phyloP scores from a whole-genome alignment of 129 eudicot species.

The Silybum marianum region DNA sequence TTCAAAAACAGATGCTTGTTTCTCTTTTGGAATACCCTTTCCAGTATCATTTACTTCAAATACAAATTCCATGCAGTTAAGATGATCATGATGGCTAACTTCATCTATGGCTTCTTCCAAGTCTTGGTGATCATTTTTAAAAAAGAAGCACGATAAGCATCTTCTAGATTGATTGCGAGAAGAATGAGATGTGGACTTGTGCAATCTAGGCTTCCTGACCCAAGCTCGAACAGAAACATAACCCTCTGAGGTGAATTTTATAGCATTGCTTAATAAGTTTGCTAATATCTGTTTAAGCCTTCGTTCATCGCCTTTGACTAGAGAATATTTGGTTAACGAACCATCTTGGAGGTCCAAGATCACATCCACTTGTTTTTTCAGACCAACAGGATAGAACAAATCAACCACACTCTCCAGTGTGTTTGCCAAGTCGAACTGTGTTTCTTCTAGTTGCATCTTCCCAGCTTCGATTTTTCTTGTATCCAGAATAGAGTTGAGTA shows the following conservation, averaged over 20 bases:
- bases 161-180: conserved; percentile 13
- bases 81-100: conserved; percentile 41
- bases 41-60: conserved; percentile 88
- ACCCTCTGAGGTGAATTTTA: conserved; percentile 79
- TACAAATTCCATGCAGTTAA: conserved; percentile 57
- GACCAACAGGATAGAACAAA: conserved; percentile 57
- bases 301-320: conserved; percentile 70
- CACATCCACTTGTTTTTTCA: conserved; percentile 73
- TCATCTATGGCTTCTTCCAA: conserved; percentile 21
- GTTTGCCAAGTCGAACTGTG: conserved; percentile 54
- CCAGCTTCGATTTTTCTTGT: conserved; percentile 72
- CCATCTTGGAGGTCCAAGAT: conserved; percentile 59
- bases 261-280: conserved; percentile 78
- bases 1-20: conserved; percentile 60
- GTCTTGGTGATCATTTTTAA: conserved; percentile 8
- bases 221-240: conserved; percentile 58
- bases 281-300: conserved; percentile 71
- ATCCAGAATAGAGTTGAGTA: conserved; percentile 69
- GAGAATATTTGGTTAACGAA: conserved; percentile 42
- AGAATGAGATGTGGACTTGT: conserved; percentile 31
- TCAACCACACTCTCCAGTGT: conserved; percentile 71
- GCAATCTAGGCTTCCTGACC: conserved; percentile 45
- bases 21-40: conserved; percentile 84
- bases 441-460: conserved; percentile 57
- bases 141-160: conserved; percentile 36